phyloP scores from a whole-genome alignment of 1,284 basidiomycete species.

The Bondarzewia mesenterica region DNA sequence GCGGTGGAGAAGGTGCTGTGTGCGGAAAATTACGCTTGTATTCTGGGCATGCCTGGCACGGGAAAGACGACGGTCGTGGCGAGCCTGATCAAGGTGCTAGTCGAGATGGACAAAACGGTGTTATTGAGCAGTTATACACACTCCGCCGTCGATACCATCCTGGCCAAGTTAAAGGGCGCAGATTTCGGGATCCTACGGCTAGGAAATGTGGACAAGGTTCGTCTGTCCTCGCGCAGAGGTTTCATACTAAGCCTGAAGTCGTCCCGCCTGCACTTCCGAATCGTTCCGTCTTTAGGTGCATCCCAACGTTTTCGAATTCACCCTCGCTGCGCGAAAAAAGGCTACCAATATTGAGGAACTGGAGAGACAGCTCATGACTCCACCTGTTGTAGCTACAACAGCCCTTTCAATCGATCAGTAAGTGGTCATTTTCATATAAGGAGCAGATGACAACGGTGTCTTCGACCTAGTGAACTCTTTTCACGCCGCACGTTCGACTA shows the following conservation, averaged over 20 bases:
- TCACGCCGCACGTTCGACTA: slow-evolving; percentile 85
- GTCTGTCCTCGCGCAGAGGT: slow-evolving; percentile 14
- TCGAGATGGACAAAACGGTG: slow-evolving; percentile 78
- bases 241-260: neutral
- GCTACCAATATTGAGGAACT: slow-evolving; percentile 69
- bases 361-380: slow-evolving; percentile 73
- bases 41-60: slow-evolving; percentile 97
- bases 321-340: slow-evolving; percentile 47
- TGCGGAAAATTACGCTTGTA: slow-evolving; percentile 85
- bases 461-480: slow-evolving; percentile 68
- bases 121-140: slow-evolving; percentile 92
- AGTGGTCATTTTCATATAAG: slow-evolving; percentile 1
- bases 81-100: slow-evolving; percentile 77
- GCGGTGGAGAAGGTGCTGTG: slow-evolving; percentile 73
- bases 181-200: slow-evolving; percentile 77
- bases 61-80: slow-evolving; percentile 97
- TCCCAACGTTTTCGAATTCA: slow-evolving; percentile 66
- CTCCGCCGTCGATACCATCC: slow-evolving; percentile 93
- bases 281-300: slow-evolving; percentile 74
- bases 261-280: too few relatives aligned
- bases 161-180: slow-evolving; percentile 67
- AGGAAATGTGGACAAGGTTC: slow-evolving; percentile 87
- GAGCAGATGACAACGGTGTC: slow-evolving; percentile 1
- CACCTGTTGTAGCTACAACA: slow-evolving; percentile 93
- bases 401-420: slow-evolving; percentile 91